These are phyloP conservation scores for Macrocystidia cucumis DNA, from an alignment of 1,284 basidiomycete genomes.

Conservation along the genomic window DNA sequence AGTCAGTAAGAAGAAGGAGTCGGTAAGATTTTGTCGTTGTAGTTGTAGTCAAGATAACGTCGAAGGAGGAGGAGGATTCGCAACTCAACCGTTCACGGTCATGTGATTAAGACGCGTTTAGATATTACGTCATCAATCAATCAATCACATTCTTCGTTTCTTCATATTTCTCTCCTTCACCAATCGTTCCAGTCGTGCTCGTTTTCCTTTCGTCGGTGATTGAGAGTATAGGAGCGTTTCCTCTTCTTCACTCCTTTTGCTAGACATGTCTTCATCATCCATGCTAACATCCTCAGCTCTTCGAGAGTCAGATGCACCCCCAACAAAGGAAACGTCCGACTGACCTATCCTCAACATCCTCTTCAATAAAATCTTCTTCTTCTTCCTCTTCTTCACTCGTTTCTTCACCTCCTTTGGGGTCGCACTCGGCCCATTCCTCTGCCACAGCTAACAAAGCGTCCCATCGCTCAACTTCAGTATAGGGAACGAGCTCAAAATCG, in stretches of 20 bases:
- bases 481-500: conserved; percentile 29
- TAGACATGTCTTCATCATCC: no score
- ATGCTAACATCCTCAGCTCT: no score
- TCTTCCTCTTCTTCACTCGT: conserved; percentile 11
- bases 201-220: no score
- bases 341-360: conserved; percentile 8
- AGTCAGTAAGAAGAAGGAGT: conserved; percentile 1
- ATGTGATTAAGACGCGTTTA: no score
- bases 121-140: no score
- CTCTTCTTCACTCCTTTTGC: no score
- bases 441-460: conserved; percentile 37
- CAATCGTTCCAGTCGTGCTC: no score
- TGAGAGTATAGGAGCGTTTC: no score
- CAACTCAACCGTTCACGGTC: neutral
- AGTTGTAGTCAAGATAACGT: neutral
- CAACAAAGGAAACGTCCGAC: conserved; percentile 23
- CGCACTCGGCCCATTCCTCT: conserved; percentile 28
- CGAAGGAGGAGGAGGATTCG: neutral
- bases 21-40: neutral
- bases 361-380: neutral
- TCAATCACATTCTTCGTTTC: no score
- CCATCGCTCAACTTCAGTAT: conserved; percentile 40
- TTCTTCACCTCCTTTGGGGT: conserved; percentile 33
- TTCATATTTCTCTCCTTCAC: no score
- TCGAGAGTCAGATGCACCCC: no score